Percentiles rank a stretch among this genome's conserved stretches.
These are phyloP conservation scores for Aspergillus alliaceus DNA, from an alignment of 2,329 filamentous ascomycete genomes.

Conservation along the genomic window DNA sequence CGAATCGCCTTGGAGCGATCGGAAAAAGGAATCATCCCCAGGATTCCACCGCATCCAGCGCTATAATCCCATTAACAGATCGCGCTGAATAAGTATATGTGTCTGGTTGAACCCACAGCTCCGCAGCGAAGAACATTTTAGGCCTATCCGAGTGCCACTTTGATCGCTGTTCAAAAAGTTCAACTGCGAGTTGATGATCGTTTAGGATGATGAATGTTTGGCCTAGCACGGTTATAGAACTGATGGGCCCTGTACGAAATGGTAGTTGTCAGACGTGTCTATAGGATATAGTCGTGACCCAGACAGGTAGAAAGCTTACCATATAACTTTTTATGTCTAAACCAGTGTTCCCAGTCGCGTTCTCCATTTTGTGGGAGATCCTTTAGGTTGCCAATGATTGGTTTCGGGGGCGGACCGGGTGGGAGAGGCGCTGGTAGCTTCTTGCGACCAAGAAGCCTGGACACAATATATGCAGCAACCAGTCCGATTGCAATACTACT, in stretches of 20 bases:
- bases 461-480: neutral
- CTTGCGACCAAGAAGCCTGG: neutral
- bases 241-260: neutral
- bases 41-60: constrained; percentile 37
- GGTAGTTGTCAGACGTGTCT: no score
- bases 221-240: neutral
- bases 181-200: neutral
- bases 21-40: constrained; percentile 35
- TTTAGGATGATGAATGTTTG: neutral
- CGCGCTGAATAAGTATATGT: neutral
- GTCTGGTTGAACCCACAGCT: constrained; percentile 30
- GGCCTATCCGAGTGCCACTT: constrained; percentile 15
- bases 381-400: neutral
- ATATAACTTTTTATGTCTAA: neutral
- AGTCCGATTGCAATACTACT: neutral
- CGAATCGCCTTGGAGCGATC: constrained; percentile 42
- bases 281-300: no score
- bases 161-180: neutral
- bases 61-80: constrained; percentile 1
- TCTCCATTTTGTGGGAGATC: neutral
- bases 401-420: neutral
- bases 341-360: neutral
- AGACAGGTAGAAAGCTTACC: neutral
- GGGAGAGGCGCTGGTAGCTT: neutral
- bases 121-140: constrained; percentile 19